Percentiles rank a stretch among this genome's conserved stretches.
phyloP scores from a whole-genome alignment of 805 yeast genomes.

The Suhomyces pyralidae region DNA sequence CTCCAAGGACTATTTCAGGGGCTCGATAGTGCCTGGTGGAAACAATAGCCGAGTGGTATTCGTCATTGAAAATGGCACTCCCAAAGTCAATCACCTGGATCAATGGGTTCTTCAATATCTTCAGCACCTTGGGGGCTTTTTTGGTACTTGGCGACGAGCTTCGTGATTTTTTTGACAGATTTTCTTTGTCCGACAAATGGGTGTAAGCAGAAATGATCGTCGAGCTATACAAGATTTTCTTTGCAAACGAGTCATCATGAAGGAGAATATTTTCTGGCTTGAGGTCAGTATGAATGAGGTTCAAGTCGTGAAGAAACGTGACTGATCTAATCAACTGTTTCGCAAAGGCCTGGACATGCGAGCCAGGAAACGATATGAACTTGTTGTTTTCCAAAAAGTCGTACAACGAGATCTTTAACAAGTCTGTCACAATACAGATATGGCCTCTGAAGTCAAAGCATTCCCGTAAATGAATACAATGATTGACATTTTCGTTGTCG shows the following conservation, averaged over 20 bases:
- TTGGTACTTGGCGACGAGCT: conserved; percentile 2
- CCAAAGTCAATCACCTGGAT: conserved; percentile 95
- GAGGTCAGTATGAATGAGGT: conserved; percentile 89
- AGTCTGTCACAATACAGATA: conserved; percentile 88
- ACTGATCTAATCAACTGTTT: conserved; percentile 83
- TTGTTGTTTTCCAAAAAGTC: conserved; percentile 85
- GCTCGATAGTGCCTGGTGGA: conserved; percentile 97
- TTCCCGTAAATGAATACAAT: conserved; percentile 82
- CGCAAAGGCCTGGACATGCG: conserved; percentile 86
- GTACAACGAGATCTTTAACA: conserved; percentile 78
- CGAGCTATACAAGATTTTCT: conserved; percentile 33
- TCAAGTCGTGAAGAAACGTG: conserved; percentile 84
- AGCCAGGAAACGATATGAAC: conserved; percentile 88
- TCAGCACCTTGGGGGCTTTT: conserved; percentile 33
- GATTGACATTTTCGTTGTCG: conserved; percentile 65
- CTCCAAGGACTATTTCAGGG: conserved; percentile 90
- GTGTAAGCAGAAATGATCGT: conserved; percentile 35
- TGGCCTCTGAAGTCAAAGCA: conserved; percentile 92
- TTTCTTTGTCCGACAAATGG: conserved; percentile 14
- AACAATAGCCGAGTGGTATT: conserved; percentile 87
- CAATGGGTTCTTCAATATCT: conserved; percentile 68
- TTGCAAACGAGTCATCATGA: conserved; percentile 47
- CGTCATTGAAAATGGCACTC: conserved; percentile 91
- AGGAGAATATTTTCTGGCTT: conserved; percentile 93
- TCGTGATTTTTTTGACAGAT: conserved; percentile 2